These are phyloP conservation scores for Pseudocercospora pini-densiflorae DNA, from an alignment of 2,329 filamentous ascomycete genomes.

Conservation along the genomic window DNA sequence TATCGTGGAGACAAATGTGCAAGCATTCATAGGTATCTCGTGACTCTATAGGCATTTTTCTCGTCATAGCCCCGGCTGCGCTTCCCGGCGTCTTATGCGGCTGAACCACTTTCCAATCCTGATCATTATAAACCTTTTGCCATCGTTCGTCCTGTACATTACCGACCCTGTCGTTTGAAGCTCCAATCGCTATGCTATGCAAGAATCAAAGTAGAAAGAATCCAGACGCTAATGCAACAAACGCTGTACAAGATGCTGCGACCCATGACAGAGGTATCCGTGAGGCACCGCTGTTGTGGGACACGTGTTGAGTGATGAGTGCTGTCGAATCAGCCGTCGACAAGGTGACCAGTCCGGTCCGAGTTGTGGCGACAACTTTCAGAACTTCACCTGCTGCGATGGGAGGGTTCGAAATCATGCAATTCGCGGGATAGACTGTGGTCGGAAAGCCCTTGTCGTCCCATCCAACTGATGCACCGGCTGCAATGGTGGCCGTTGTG, in stretches of 20 bases:
- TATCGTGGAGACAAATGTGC: not conserved
- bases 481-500: constrained; percentile 49
- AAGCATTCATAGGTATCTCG: constrained; percentile 5
- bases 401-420: constrained; percentile 15
- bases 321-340: constrained; percentile 22
- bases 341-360: constrained; percentile 20
- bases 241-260: constrained; percentile 20
- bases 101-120: not conserved
- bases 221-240: constrained; percentile 24
- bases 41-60: constrained; percentile 5
- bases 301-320: constrained; percentile 25
- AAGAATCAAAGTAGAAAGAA: constrained; percentile 16
- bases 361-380: constrained; percentile 15
- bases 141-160: constrained; percentile 18
- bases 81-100: constrained; percentile 8
- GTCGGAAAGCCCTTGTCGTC: constrained; percentile 53
- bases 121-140: constrained; percentile 16
- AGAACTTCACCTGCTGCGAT: constrained; percentile 17
- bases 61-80: constrained; percentile 2
- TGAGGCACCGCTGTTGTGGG: constrained; percentile 10
- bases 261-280: constrained; percentile 8
- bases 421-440: constrained; percentile 37
- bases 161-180: constrained; percentile 13
- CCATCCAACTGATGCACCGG: constrained; percentile 48
- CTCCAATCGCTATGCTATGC: constrained; percentile 19